These are phyloP conservation scores for Flaveria robusta DNA, from an alignment of 129 eudicot genomes.

Conservation along the genomic window DNA sequence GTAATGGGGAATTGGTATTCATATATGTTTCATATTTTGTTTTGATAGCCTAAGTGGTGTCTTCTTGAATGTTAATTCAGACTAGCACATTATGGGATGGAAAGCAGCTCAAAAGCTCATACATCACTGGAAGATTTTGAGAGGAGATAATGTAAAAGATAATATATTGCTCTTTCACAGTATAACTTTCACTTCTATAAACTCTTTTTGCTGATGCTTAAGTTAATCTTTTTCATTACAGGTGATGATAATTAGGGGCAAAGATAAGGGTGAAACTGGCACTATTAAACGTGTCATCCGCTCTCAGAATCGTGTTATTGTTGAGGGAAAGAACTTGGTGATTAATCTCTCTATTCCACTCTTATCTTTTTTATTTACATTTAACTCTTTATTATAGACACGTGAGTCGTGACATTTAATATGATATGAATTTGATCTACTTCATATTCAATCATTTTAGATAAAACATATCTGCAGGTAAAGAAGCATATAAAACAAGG, in stretches of 20 bases:
- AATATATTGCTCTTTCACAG: not conserved
- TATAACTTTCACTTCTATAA: not conserved
- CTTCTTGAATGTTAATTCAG: conserved; percentile 20
- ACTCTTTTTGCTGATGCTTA: not conserved
- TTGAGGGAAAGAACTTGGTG: conserved; percentile 92
- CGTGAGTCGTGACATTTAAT: not conserved
- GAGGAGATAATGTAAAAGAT: conserved; percentile 87
- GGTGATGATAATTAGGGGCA: conserved; percentile 98
- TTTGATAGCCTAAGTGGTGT: not conserved
- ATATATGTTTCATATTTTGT: conserved; percentile 1
- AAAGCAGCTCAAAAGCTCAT: conserved; percentile 97
- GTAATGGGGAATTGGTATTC: not conserved
- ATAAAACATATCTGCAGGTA: conserved; percentile 52
- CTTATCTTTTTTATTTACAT: not conserved
- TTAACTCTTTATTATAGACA: not conserved
- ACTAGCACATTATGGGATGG: conserved; percentile 72
- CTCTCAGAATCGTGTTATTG: conserved; percentile 80
- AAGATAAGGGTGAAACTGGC: conserved; percentile 85
- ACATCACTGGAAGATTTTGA: conserved; percentile 79
- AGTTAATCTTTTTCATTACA: conserved; percentile 22
- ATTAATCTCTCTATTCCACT: conserved; percentile 8
- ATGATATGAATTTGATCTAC: not conserved
- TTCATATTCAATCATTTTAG: not conserved
- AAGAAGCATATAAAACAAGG: conserved; percentile 98
- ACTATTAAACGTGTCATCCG: conserved; percentile 71